Conservation (phyloP, 345 rosid genomes). For the Erysimum cheiranthoides region DNA sequence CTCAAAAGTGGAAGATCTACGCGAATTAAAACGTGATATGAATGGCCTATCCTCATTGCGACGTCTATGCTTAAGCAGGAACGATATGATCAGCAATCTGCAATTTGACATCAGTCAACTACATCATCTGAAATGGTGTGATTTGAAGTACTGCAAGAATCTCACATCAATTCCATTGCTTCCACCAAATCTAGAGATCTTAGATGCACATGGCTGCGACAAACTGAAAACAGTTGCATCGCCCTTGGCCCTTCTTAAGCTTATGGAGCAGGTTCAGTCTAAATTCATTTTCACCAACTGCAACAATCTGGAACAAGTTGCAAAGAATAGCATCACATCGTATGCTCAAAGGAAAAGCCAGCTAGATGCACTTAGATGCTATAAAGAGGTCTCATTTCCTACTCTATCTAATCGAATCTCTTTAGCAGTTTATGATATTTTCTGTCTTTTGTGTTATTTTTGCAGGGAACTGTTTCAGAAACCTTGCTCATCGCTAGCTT, state of each 20-base stretch:
- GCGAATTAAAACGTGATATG: neutral
- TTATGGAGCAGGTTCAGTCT: slow-evolving; percentile 37
- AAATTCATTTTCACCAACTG: slow-evolving; percentile 38
- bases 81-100: slow-evolving; percentile 15
- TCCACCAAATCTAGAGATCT: slow-evolving; percentile 29
- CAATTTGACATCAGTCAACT: neutral
- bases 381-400: slow-evolving; percentile 26
- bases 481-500: slow-evolving; percentile 26
- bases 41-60: neutral
- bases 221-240: slow-evolving; percentile 14
- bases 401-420: neutral
- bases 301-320: slow-evolving; percentile 28
- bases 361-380: slow-evolving; percentile 1
- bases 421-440: neutral
- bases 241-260: slow-evolving; percentile 10
- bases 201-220: slow-evolving; percentile 36
- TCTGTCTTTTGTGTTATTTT: slow-evolving; percentile 1
- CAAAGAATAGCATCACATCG: slow-evolving; percentile 28
- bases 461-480: slow-evolving; percentile 28
- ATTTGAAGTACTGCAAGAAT: slow-evolving; percentile 26
- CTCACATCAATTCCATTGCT: slow-evolving; percentile 27
- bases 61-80: slow-evolving; percentile 30
- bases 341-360: slow-evolving; percentile 35
- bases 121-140: slow-evolving; percentile 24
- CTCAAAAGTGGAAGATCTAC: slow-evolving; percentile 13